Evolutionary conservation across 2,329 filamentous ascomycete genomes (phyloP).

Genomic region (Nemania abortiva): DNA sequence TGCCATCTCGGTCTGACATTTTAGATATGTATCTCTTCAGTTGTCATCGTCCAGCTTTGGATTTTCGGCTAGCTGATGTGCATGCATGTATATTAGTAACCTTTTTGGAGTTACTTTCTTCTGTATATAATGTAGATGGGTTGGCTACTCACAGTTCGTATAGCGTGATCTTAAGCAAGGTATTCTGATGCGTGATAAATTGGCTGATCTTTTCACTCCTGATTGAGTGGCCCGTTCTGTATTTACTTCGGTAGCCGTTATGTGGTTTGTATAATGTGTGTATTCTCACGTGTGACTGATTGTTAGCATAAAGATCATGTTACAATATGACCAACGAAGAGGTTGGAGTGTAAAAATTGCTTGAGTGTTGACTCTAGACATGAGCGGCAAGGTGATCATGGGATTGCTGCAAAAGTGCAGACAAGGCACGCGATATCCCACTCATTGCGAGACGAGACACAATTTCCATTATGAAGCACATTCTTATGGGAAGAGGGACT

Average conservation of each 20-base stretch:
- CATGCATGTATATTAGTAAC: not conserved
- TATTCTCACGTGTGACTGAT: not conserved
- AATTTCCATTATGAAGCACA: not conserved
- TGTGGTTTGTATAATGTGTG: not conserved
- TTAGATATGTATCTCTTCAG: not conserved
- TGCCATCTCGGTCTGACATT: not conserved
- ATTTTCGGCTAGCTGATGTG: not conserved
- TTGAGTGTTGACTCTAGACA: not conserved
- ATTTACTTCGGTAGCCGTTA: not conserved
- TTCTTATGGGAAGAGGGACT: not conserved
- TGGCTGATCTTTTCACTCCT: not conserved
- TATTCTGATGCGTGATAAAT: not conserved
- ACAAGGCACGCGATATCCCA: not conserved
- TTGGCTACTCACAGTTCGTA: not conserved
- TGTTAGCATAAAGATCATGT: too few species aligned
- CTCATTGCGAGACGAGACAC: not conserved
- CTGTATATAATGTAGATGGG: not conserved
- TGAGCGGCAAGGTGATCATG: not conserved
- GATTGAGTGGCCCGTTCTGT: not conserved
- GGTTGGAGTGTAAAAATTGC: too few species aligned
- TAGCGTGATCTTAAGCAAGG: not conserved
- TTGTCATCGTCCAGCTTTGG: not conserved
- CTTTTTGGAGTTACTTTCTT: not conserved
- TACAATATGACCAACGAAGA: too few species aligned
- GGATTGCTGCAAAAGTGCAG: not conserved